Conservation (phyloP, 2,329 filamentous ascomycete genomes). For the Aotearoamyces nothofagi region DNA sequence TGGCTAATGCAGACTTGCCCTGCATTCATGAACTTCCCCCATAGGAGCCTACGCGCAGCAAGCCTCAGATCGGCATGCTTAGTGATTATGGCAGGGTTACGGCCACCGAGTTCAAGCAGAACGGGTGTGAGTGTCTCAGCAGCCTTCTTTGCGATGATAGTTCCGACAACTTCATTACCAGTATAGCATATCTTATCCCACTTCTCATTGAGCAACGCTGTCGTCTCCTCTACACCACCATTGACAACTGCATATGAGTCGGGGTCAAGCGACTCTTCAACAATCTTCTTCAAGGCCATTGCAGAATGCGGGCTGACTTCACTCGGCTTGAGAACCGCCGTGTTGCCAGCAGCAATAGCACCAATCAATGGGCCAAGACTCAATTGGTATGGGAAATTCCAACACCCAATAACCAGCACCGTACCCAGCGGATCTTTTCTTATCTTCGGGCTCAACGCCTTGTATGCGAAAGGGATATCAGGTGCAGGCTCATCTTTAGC, state of each 20-base stretch:
- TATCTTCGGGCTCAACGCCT: conserved; percentile 57
- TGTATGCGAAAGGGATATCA: conserved; percentile 55
- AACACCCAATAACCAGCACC: conserved; percentile 77
- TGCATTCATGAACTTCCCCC: conserved; percentile 75
- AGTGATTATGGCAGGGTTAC: conserved; percentile 84
- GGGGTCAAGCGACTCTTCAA: conserved; percentile 62
- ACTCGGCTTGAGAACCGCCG: conserved; percentile 79
- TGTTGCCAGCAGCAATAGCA: conserved; percentile 85
- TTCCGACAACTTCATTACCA: conserved; percentile 62
- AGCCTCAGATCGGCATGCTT: conserved; percentile 66
- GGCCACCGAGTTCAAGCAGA: conserved; percentile 76
- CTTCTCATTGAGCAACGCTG: conserved; percentile 68
- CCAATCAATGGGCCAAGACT: conserved; percentile 67
- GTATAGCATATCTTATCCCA: conserved; percentile 99
- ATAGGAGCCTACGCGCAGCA: conserved; percentile 71
- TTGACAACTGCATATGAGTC: conserved; percentile 66
- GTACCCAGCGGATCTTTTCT: conserved; percentile 78
- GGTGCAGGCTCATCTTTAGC: conserved; percentile 64
- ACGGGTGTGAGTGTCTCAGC: conserved; percentile 81
- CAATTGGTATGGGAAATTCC: conserved; percentile 86
- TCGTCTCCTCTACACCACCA: conserved; percentile 67
- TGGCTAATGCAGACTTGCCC: conserved; percentile 89
- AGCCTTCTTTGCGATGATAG: conserved; percentile 79
- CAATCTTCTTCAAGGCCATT: conserved; percentile 63
- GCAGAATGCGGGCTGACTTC: conserved; percentile 67